These are phyloP conservation scores for Mycena latifolia DNA, from an alignment of 768 basidiomycete genomes.

Conservation along the genomic window DNA sequence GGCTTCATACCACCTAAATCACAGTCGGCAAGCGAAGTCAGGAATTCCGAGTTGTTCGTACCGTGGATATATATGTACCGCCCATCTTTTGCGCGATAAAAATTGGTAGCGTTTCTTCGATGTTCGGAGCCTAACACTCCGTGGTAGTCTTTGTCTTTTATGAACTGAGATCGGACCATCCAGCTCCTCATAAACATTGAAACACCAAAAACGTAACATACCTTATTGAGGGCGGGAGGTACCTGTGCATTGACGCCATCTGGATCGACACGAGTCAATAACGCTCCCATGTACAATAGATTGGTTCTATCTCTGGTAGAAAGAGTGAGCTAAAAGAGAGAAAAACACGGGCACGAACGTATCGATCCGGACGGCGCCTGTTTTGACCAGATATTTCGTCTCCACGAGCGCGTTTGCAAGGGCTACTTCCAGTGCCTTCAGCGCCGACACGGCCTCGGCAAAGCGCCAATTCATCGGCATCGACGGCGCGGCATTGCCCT, in stretches of 20 bases:
- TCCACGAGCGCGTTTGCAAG: constrained; percentile 42
- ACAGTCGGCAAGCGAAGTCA: neutral
- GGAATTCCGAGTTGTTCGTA: neutral
- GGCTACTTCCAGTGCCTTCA: constrained; percentile 43
- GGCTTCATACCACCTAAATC: constrained; percentile 7
- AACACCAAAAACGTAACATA: neutral
- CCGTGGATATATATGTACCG: constrained; percentile 42
- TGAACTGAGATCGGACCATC: neutral
- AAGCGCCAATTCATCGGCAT: constrained; percentile 43
- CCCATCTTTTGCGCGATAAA: constrained; percentile 42
- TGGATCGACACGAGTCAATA: constrained; percentile 34
- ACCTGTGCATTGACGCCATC: neutral
- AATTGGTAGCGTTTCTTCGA: constrained; percentile 37
- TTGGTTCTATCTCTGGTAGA: constrained; percentile 38
- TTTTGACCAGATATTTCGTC: constrained; percentile 39
- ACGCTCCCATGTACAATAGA: constrained; percentile 35
- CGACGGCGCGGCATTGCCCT: constrained; percentile 25
- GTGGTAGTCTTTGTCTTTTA: constrained; percentile 26
- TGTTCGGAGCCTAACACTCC: constrained; percentile 2
- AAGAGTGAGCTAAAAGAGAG: neutral
- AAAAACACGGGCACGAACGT: constrained; percentile 28
- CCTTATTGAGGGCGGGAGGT: neutral
- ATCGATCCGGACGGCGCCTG: constrained; percentile 41
- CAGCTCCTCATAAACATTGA: neutral
- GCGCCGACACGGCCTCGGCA: constrained; percentile 43